phyloP scores from a whole-genome alignment of 768 basidiomycete genomes.

The Porphyrellus cyaneotinctus region DNA sequence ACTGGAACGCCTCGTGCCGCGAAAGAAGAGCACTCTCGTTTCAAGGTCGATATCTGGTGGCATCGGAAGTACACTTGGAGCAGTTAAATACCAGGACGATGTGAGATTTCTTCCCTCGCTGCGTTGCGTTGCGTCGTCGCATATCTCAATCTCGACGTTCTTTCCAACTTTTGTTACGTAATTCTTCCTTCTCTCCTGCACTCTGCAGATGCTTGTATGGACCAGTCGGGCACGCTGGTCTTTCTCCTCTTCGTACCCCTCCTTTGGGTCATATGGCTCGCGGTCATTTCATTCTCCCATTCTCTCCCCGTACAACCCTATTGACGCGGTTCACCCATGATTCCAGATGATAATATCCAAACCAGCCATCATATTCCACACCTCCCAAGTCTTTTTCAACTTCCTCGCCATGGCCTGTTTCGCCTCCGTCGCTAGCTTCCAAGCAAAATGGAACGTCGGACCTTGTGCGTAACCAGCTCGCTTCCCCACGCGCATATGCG shows the following conservation, averaged over 20 bases:
- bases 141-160: constrained; percentile 21
- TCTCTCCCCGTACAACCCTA: constrained; percentile 1
- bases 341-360: constrained; percentile 84
- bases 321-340: constrained; percentile 16
- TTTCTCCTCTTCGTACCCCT: constrained; percentile 65
- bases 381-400: constrained; percentile 85
- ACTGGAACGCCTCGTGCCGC: constrained; percentile 30
- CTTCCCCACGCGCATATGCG: constrained; percentile 2
- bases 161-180: constrained; percentile 31
- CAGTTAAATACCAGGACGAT: constrained; percentile 65
- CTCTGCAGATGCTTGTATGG: constrained; percentile 33
- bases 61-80: constrained; percentile 55
- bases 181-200: constrained; percentile 24
- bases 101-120: constrained; percentile 42
- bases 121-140: constrained; percentile 5
- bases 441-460: constrained; percentile 77
- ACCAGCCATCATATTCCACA: constrained; percentile 71
- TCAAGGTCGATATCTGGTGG: constrained; percentile 47
- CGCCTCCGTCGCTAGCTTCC: constrained; percentile 84
- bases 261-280: constrained; percentile 63
- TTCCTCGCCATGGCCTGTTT: constrained; percentile 92
- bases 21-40: constrained; percentile 7
- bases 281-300: constrained; percentile 43
- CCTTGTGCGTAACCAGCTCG: constrained; percentile 60
- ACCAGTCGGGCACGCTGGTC: constrained; percentile 47